These are phyloP conservation scores for Macaranga tanarius DNA, from an alignment of 441 rosid species.

Conservation along the genomic window DNA sequence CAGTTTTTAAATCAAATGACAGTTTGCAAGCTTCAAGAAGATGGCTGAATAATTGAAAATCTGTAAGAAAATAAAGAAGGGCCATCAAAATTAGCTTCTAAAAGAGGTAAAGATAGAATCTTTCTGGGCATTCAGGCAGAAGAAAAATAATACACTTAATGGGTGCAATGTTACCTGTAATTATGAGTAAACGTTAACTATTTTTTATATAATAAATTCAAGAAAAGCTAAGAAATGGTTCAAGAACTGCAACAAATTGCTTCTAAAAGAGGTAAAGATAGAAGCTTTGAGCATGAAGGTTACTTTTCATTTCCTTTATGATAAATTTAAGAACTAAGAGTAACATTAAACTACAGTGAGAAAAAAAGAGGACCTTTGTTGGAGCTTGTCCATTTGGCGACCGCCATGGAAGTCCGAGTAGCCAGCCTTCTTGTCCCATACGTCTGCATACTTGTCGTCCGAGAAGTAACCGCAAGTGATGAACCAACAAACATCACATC, in stretches of 20 bases:
- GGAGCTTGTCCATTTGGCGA: not conserved
- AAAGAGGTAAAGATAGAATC: not conserved
- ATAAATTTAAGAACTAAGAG: no score
- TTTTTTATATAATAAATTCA: no score
- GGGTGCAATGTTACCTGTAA: no score
- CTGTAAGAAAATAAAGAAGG: slow-evolving; percentile 27
- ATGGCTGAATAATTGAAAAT: slow-evolving; percentile 37
- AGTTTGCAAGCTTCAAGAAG: slow-evolving; percentile 50
- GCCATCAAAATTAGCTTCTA: not conserved
- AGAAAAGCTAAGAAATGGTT: not conserved
- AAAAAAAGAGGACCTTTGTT: slow-evolving; percentile 18
- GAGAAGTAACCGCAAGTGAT: no score
- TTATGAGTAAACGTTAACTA: no score
- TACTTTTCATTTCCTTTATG: no score
- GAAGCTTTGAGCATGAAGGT: not conserved
- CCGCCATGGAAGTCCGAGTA: slow-evolving; percentile 2
- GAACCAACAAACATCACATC: no score
- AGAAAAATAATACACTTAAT: no score
- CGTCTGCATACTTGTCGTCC: slow-evolving; percentile 17
- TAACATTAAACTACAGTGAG: not conserved
- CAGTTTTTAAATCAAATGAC: slow-evolving; percentile 40
- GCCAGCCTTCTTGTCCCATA: slow-evolving; percentile 21
- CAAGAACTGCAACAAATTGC: no score
- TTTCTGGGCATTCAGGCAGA: not conserved
- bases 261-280: not conserved